phyloP scores from a whole-genome alignment of 441 rosid species.

The Gossypium schwendimanii region DNA sequence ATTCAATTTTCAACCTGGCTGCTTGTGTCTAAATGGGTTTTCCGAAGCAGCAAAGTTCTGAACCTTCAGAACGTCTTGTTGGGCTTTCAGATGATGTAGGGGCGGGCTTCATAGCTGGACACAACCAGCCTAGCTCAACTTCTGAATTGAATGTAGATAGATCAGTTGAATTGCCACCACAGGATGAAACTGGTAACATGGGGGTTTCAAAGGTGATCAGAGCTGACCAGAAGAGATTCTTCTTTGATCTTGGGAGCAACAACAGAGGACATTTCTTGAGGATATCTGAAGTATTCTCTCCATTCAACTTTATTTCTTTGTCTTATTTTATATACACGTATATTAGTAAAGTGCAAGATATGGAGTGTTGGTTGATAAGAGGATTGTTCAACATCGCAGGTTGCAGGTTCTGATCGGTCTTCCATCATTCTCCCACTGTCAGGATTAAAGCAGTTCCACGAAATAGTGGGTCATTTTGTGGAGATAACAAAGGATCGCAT shows the following conservation, averaged over 20 bases:
- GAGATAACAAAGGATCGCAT: conserved; percentile 84
- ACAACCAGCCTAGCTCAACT: conserved; percentile 57
- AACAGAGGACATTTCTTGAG: conserved; percentile 90
- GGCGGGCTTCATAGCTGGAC: conserved; percentile 96
- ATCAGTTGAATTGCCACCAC: conserved; percentile 56
- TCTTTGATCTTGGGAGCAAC: conserved; percentile 95
- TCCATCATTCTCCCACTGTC: conserved; percentile 91
- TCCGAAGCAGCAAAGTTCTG: conserved; percentile 57
- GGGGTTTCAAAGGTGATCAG: conserved; percentile 82
- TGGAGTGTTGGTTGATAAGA: background rate
- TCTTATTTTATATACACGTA: background rate
- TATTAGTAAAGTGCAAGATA: background rate
- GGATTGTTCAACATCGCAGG: conserved; percentile 38
- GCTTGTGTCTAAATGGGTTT: background rate
- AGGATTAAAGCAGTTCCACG: conserved; percentile 87
- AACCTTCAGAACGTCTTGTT: conserved; percentile 58
- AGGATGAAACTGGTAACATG: conserved; percentile 56
- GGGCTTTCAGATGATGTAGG: conserved; percentile 98
- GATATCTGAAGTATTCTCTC: conserved; percentile 68
- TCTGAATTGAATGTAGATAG: conserved; percentile 66
- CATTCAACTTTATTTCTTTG: background rate
- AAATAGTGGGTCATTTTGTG: conserved; percentile 84
- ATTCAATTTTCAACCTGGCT: conserved; percentile 15
- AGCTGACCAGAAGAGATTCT: conserved; percentile 91
- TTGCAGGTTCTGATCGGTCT: conserved; percentile 93